These are phyloP conservation scores for Didymella pinodella DNA, from an alignment of 2,329 filamentous ascomycete genomes.

Conservation along the genomic window DNA sequence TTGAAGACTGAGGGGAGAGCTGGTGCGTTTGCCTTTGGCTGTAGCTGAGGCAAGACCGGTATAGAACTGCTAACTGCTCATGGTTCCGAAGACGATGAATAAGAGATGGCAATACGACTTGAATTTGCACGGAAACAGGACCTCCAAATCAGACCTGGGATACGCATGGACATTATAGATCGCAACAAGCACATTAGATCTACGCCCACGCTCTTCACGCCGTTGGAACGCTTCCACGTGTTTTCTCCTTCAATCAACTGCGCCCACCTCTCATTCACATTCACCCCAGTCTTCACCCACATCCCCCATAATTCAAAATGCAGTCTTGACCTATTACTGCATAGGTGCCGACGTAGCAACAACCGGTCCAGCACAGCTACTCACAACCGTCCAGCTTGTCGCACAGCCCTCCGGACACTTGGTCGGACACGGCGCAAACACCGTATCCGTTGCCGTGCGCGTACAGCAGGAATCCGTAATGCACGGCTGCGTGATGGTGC, in stretches of 20 bases:
- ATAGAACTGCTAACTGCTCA: background rate
- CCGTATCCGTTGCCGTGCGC: conserved; percentile 26
- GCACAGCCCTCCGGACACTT: conserved; percentile 28
- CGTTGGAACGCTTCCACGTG: background rate
- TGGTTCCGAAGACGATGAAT: background rate
- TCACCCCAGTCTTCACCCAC: background rate
- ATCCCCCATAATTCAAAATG: background rate
- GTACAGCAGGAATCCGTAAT: conserved; percentile 28
- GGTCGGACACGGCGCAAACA: conserved; percentile 24
- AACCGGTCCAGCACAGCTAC: conserved; percentile 4
- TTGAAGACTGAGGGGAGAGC: conserved; percentile 57
- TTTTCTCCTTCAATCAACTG: background rate
- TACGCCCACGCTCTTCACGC: background rate
- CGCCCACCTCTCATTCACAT: background rate
- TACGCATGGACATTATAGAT: background rate
- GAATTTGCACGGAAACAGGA: background rate
- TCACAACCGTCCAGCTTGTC: conserved; percentile 24
- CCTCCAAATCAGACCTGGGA: background rate
- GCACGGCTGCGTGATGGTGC: conserved; percentile 28
- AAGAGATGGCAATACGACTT: background rate
- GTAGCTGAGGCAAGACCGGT: background rate
- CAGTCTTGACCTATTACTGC: background rate
- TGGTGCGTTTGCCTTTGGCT: background rate
- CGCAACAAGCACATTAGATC: background rate
- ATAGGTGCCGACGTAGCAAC: background rate